These are phyloP conservation scores for Aspergillus amoenus DNA, from an alignment of 2,329 filamentous ascomycete species.

Conservation along the genomic window DNA sequence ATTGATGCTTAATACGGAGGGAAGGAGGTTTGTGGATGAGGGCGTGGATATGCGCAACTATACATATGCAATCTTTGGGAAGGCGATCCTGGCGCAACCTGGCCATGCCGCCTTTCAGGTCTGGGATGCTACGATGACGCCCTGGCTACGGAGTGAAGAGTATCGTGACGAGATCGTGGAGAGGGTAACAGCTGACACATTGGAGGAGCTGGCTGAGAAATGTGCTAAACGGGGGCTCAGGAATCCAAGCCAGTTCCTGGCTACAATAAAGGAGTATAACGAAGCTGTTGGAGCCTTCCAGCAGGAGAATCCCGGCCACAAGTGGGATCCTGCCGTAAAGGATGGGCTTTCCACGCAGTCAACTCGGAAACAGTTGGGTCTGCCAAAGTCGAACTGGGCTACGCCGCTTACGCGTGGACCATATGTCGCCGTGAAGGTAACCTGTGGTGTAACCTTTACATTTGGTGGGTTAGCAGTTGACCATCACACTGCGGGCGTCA, in stretches of 20 bases:
- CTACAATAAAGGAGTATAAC: slow-evolving; percentile 59
- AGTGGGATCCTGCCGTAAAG: slow-evolving; percentile 61
- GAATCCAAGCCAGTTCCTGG: slow-evolving; percentile 47
- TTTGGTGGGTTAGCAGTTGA: slow-evolving; percentile 64
- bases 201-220: slow-evolving; percentile 58
- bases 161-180: slow-evolving; percentile 59
- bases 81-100: slow-evolving; percentile 60
- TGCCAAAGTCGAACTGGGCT: slow-evolving; percentile 68
- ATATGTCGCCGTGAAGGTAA: slow-evolving; percentile 63
- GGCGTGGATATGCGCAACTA: slow-evolving; percentile 65
- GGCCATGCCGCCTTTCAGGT: slow-evolving; percentile 62
- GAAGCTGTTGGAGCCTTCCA: slow-evolving; percentile 51
- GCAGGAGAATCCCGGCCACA: slow-evolving; percentile 44
- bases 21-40: slow-evolving; percentile 65
- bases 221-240: slow-evolving; percentile 50
- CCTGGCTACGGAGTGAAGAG: slow-evolving; percentile 60
- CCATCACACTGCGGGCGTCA: slow-evolving; percentile 53
- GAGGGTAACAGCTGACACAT: slow-evolving; percentile 50
- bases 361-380: slow-evolving; percentile 36
- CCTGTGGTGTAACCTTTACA: slow-evolving; percentile 66
- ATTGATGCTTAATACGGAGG: slow-evolving; percentile 61
- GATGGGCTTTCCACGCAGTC: slow-evolving; percentile 65
- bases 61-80: slow-evolving; percentile 66
- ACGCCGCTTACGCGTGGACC: slow-evolving; percentile 56
- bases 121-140: slow-evolving; percentile 56